These are phyloP conservation scores for Pyrenophora teres DNA, from an alignment of 2,329 filamentous ascomycete species.

Conservation along the genomic window DNA sequence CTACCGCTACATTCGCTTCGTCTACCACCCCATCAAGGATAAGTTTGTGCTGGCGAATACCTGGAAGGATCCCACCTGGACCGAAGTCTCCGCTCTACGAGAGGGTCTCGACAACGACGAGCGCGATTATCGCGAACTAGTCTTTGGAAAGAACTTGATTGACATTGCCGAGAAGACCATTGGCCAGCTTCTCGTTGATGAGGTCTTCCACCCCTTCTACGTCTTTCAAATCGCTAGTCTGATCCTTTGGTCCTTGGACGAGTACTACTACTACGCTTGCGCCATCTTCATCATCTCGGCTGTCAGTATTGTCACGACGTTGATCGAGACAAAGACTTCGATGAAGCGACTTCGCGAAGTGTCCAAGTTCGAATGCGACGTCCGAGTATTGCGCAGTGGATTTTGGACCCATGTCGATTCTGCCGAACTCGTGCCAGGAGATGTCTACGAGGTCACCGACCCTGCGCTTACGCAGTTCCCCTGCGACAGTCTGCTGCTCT, in stretches of 20 bases:
- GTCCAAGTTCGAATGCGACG: constrained; percentile 92
- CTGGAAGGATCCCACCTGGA: constrained; percentile 95
- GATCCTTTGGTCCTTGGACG: constrained; percentile 89
- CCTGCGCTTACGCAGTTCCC: constrained; percentile 86
- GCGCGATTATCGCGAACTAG: constrained; percentile 76
- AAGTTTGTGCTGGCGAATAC: constrained; percentile 84
- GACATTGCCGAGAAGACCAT: constrained; percentile 90
- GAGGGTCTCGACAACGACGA: constrained; percentile 86
- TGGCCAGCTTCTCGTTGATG: constrained; percentile 82
- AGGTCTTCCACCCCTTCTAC: constrained; percentile 98
- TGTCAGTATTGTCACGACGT: constrained; percentile 85
- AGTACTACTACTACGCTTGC: constrained; percentile 96
- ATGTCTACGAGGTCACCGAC: constrained; percentile 96
- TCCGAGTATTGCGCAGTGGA: constrained; percentile 88
- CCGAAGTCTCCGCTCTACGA: constrained; percentile 73
- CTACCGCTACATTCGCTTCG: constrained; percentile 93
- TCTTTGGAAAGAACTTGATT: constrained; percentile 90
- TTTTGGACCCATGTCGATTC: constrained; percentile 94
- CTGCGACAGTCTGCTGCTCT: constrained; percentile 86
- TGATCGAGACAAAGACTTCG: constrained; percentile 89
- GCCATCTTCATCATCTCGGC: constrained; percentile 96
- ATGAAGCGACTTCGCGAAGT: constrained; percentile 91
- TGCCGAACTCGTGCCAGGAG: constrained; percentile 87
- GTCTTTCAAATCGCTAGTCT: constrained; percentile 97
- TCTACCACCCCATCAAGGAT: constrained; percentile 85